Evolutionary conservation across 306 rosid species (phyloP), one percentile per base, ranked within the genome.

Genomic region (Dryas alaskensis): DNA sequence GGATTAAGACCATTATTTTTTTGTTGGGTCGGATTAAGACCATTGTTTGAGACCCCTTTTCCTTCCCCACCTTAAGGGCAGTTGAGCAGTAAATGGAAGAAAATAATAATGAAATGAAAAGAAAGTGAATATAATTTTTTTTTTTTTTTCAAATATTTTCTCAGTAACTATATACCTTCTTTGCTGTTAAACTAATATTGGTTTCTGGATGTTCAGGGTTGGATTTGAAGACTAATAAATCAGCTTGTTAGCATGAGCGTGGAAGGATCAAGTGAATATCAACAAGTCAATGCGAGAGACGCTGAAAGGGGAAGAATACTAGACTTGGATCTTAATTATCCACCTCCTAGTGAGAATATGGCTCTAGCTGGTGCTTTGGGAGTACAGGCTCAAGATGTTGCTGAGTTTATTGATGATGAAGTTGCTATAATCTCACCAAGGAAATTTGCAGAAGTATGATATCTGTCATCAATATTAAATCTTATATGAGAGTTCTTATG

Each of bases 251-350:
- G 69, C 73, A 57, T 78, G 82, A 67, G 69, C 60, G 12, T 48
- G 7, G 55, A 48, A 25, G 60, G 69, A 60, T 70, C 55, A 12
- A 57, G 48, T 8, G 59, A 37, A 27, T 2, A 7, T 58, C 54
- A 6, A 78, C 51, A 19, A 57, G 50, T 44, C 22, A 71, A 65
- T 19, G 37, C 2, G 22, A 65, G 73, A 5, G 67, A 65, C 3
- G 67, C 46, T 46, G 54, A 44, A 42, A 16, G 53, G 57, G 48
- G 63, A 57, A 42, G 45, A 5, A 8, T 49, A 8, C 9, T 55
- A 19, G 59, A 61, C 50, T 11, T 77, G 49, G 73, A 78, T 53
- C 82, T 78, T 16, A 78, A 72, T 64, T 0, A 72, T 65, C 52
- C 67, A 37, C 82, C 77, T 78, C 63, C 63, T 47, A 4, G n/a